Base-by-base conservation (phyloP, 768 basidiomycete species). In the Termitomyces sp. region DNA sequence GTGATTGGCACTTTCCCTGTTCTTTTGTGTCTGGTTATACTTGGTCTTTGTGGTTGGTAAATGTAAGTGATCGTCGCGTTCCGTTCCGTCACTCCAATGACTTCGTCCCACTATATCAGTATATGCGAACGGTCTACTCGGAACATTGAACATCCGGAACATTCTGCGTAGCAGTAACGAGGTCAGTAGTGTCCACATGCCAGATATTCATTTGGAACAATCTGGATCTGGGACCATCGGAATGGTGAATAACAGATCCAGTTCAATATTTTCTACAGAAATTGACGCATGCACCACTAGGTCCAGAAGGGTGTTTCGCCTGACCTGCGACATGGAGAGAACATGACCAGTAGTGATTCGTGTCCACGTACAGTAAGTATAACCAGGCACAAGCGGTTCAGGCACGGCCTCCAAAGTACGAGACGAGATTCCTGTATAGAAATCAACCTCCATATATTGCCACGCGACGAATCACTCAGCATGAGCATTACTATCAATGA, bases 41-140 rank as follows among this genome's bases (percentile, higher is more conserved):
- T n/a, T n/a, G n/a, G 74, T 80, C 59, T 80, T 81, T 51, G 71
- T 78, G 27, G 74, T 81, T 42, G 80, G 80, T 50, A 80, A 80
- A 67, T 67, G 79, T 80, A 32, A 58, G 74, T 66, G 5, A 24
- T 34, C 45, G 2, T n/a, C 18, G 6, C 16, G 51, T 22, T 30
- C 7, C 5, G 16, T 48, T 48, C 13, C 5, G 18, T 42, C 13
- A 30, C 39, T 24, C 26, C 4, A 44, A 55, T 27, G n/a, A 32
- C 20, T 6, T 50, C 56, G 0, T 52, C 24, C 13, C 20, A 9
- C 22, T n/a, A 26, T 39, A n/a, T 1, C 20, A 80, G 77, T 79
- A n/a, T 80, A 78, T 44, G 77, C 78, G 14, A 79, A 79, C 62
- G 78, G 77, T 55, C 65, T 79, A 12, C 74, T 80, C 6, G 79